Conservation (phyloP, 805 yeast species). For the Wickerhamomyces alni region DNA sequence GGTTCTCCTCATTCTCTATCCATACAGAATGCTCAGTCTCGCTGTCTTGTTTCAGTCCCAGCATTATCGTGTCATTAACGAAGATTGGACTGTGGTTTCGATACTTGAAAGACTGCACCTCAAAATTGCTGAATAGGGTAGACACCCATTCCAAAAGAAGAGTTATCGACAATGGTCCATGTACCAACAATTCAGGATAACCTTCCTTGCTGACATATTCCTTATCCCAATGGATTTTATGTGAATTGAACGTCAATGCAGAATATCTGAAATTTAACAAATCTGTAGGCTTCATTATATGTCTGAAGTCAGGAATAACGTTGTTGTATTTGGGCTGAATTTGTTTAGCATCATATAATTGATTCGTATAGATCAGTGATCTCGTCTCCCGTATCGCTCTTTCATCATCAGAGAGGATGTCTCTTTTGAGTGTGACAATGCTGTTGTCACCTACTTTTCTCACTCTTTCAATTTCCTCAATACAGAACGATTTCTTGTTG, state of each 20-base stretch:
- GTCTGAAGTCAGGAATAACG: constrained; percentile 19
- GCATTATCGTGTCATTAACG: constrained; percentile 25
- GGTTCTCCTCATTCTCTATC: constrained; percentile 15
- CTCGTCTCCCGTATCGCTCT: constrained; percentile 45
- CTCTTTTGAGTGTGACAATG: constrained; percentile 53
- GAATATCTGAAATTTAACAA: constrained; percentile 56
- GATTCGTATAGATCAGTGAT: constrained; percentile 54
- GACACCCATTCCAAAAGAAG: constrained; percentile 49
- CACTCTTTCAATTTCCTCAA: constrained; percentile 44
- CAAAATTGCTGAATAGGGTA: constrained; percentile 9
- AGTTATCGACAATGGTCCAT: constrained; percentile 76
- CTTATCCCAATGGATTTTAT: constrained; percentile 71
- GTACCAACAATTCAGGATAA: constrained; percentile 58
- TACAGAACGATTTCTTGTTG: constrained; percentile 38
- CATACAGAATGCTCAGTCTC: constrained; percentile 10
- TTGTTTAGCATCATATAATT: constrained; percentile 10
- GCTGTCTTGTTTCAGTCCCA: constrained; percentile 12
- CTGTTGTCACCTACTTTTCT: constrained; percentile 31
- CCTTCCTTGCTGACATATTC: constrained; percentile 53
- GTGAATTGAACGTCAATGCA: constrained; percentile 76
- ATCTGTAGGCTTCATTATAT: constrained; percentile 31
- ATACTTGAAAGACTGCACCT: constrained; percentile 30
- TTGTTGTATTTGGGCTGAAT: not conserved
- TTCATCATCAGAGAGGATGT: constrained; percentile 28
- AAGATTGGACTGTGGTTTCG: constrained; percentile 39